Base-by-base conservation (phyloP, 177 flowering plant species). In the Vitis hybrid region DNA sequence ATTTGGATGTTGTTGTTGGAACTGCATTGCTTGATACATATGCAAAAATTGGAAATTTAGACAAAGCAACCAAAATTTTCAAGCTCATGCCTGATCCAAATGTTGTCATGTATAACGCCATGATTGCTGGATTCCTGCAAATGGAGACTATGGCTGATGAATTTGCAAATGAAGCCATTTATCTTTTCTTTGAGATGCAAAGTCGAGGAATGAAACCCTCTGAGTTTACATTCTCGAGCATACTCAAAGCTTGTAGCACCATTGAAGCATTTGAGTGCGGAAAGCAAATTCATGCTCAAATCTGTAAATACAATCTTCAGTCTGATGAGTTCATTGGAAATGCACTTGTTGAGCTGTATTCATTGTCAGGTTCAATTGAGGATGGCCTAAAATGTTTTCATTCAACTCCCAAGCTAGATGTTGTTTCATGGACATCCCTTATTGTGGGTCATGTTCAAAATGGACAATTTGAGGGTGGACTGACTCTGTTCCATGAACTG, bases 11-110 rank as follows among this genome's bases (percentile, higher is more conserved):
- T 57, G 80, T 88, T 69, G 83, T 86, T 67, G 85, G 71, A 15
- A 83, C 87, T 55, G 88, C 87, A 65, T 73, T 86, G 80, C 86
- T 88, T 63, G 84, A 86, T 71, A 83, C 86, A 90, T 88, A 88
- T 73, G 86, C 86, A 5, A 86, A 82, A 70, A 66, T 62, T 46
- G 85, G 87, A 16, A 62, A 67, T 59, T 69, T 86, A 70, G 68
- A 62, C 6, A 62, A 73, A 66, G 87, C 90, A 19, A 49, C 65
- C 48, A 60, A 51, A 48, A 70, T 84, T 64, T 88, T 88, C 62
- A 73, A 78, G 59, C 55, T 69, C 40, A 71, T 85, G 75, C 80
- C 85, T 12, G 9, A 74, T 27, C 69, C 63, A 15, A 88, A 86
- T 81, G 83, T 82, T 56, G 79, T 86, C 32, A 81, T 78, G 77